Evolutionary conservation across 352 stramenopile species (phyloP).

Genomic region (Pythium volutum): DNA sequence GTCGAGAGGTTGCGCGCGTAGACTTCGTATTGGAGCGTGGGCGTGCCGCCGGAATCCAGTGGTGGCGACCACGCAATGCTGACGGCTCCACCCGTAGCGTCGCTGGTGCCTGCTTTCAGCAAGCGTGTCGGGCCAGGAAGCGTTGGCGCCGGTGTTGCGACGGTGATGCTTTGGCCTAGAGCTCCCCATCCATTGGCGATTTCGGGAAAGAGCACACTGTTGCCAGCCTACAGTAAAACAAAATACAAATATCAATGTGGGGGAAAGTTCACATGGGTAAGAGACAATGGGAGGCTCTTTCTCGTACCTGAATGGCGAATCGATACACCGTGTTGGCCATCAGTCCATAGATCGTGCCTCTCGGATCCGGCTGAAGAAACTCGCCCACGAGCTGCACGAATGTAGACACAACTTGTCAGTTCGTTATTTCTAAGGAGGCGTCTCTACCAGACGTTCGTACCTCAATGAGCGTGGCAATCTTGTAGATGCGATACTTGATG

Average conservation of each 20-base stretch:
- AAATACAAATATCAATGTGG: not conserved
- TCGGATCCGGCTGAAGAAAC: slow-evolving; percentile 10
- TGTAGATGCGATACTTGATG: slow-evolving; percentile 57
- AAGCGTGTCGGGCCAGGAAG: slow-evolving; percentile 32
- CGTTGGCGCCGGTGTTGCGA: slow-evolving; percentile 31
- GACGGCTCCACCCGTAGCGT: slow-evolving; percentile 51
- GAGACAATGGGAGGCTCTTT: not conserved
- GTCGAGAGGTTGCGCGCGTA: slow-evolving; percentile 29
- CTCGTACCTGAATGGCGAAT: slow-evolving; percentile 50
- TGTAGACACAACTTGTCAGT: too few species aligned
- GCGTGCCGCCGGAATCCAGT: slow-evolving; percentile 47
- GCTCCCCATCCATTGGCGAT: slow-evolving; percentile 48
- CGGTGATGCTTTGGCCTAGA: slow-evolving; percentile 28
- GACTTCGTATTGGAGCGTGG: slow-evolving; percentile 30
- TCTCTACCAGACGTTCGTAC: too few species aligned
- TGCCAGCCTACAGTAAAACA: slow-evolving; percentile 36
- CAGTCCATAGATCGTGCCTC: slow-evolving; percentile 18
- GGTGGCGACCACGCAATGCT: slow-evolving; percentile 44
- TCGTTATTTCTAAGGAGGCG: too few species aligned
- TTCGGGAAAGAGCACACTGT: slow-evolving; percentile 26
- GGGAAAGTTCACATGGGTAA: not conserved
- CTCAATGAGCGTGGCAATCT: slow-evolving; percentile 11
- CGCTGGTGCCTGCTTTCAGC: not conserved
- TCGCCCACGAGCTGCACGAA: slow-evolving; percentile 11
- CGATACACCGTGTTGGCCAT: slow-evolving; percentile 34